Conservation (phyloP, 345 rosid species). For the Aurinia saxatilis region DNA sequence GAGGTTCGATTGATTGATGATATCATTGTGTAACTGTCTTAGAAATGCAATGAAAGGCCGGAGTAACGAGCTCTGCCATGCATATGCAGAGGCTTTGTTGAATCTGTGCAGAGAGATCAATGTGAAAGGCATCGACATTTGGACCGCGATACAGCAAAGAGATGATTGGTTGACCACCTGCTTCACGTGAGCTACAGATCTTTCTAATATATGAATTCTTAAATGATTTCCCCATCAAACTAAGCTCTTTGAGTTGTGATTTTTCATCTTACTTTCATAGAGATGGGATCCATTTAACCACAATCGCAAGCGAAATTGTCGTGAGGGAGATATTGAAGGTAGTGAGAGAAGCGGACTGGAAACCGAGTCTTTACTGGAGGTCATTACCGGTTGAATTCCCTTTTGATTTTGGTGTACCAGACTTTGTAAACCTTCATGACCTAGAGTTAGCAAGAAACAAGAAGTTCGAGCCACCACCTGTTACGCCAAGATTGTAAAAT, state of each 20-base stretch:
- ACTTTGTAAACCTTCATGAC: not conserved
- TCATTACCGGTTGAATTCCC: conserved; percentile 47
- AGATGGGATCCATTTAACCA: conserved; percentile 70
- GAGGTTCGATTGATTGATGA: not conserved
- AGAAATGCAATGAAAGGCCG: conserved; percentile 32
- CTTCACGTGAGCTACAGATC: conserved; percentile 55
- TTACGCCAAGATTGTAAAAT: conserved; percentile 4
- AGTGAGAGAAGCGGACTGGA: conserved; percentile 61
- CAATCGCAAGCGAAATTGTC: conserved; percentile 56
- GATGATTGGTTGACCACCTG: conserved; percentile 57
- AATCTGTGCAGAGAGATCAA: conserved; percentile 57
- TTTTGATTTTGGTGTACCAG: conserved; percentile 31
- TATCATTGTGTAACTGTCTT: not conserved
- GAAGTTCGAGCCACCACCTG: conserved; percentile 4
- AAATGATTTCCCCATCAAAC: not conserved
- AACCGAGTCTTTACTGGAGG: conserved; percentile 61
- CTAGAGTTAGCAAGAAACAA: conserved; percentile 15
- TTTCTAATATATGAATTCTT: not conserved
- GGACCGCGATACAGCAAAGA: conserved; percentile 52
- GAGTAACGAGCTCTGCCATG: conserved; percentile 51
- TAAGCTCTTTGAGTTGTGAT: not conserved
- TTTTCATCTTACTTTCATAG: conserved; percentile 24
- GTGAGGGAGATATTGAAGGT: conserved; percentile 50
- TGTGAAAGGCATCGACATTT: conserved; percentile 57
- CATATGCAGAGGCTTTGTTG: conserved; percentile 65